Base-by-base conservation (phyloP, 1,284 basidiomycete genomes). In the Porodaedalea pini region DNA sequence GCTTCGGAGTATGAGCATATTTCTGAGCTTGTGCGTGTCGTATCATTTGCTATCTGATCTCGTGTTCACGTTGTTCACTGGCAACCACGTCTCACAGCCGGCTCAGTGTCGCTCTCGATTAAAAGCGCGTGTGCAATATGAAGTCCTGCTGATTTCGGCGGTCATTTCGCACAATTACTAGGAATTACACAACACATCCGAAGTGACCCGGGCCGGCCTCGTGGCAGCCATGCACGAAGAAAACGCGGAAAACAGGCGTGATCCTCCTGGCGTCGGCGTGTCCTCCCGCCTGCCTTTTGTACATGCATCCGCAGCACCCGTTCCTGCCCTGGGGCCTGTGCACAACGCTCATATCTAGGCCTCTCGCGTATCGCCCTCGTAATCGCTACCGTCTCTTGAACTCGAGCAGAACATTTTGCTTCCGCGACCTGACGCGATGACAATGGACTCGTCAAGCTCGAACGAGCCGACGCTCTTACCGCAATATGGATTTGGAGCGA, bases 401-500 rank as follows among this genome's bases (percentile, higher is more conserved):
- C 19, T 41, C 17, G 11, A 13, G 31, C 31, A 7, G 6, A 49
- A 10, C 21, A 21, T 17, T 8, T 41, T 21, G 3, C 25, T 15
- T 15, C 40, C 8, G 7, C 29, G 25, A 47, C 45, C 25, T 2
- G 17, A 4, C 17, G 11, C 3, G 21, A 5, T 23, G 19, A 36
- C 45, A 23, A 37, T 36, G 31, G 48, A 50, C 13, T 13, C 48
- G 32, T 34, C 31, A 4, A 36, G 15, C 19, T n/a, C 48, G 32
- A 32, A 23, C 29, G 39, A 40, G 51, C 25, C 51, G 17, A 10
- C 40, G 10, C 65, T 67, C 36, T 74, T 88, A 51, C 87, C 88
- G 53, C 87, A 88, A 67, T 83, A 85, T 64, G 87, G 88, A 58
- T 88, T 88, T 66, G 79, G 81, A 40, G 66, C 78, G 43, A 80